Base-by-base conservation (phyloP, 148 eudicot species). In the Amaranthus cruentus region DNA sequence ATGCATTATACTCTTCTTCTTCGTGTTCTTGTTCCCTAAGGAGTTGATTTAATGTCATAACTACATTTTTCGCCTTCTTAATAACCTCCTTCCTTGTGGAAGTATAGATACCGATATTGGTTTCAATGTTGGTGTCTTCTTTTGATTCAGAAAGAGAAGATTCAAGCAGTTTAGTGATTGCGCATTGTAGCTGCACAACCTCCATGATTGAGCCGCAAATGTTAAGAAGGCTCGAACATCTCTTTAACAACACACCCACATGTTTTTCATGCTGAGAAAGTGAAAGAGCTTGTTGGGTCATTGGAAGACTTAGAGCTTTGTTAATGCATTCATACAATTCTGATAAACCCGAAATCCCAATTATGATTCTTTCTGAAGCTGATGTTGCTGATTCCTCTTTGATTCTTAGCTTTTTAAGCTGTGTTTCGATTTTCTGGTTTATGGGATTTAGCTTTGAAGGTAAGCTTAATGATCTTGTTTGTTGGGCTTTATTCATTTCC, bases 401-500 rank as follows among this genome's bases (percentile, higher is more conserved):
- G n/a, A 55, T 48, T 66, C 72, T 77, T 52, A 86, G 78, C 77
- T 75, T 82, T 68, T 62, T 80, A 7, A 86, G 74, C 81, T 76
- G 68, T 47, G 82, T 68, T 43, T 76, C 81, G 7, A 86, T 65
- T 63, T 71, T 73, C 7, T 54, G 50, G 47, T 61, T 77, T 56
- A 79, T 75, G 0, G 80, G 86, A 62, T 83, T 83, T 53, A 85
- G 77, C 63, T 72, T 80, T 8, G 78, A 71, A 15, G 89, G 83
- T 54, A 86, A 75, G 9, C 85, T 83, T 43, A 65, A 68, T 62
- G 85, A 86, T 76, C 85, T 78, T 14, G 74, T 56, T 21, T 79
- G 73, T 4, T 62, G 59, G 18, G 66, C 58, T 10, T 43, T 70
- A 7, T 49, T 64, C 57, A 62, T 38, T 72, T 77, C 43, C 71